These are phyloP conservation scores for Macrophomina tecta DNA, from an alignment of 2,329 filamentous ascomycete species.

Conservation along the genomic window DNA sequence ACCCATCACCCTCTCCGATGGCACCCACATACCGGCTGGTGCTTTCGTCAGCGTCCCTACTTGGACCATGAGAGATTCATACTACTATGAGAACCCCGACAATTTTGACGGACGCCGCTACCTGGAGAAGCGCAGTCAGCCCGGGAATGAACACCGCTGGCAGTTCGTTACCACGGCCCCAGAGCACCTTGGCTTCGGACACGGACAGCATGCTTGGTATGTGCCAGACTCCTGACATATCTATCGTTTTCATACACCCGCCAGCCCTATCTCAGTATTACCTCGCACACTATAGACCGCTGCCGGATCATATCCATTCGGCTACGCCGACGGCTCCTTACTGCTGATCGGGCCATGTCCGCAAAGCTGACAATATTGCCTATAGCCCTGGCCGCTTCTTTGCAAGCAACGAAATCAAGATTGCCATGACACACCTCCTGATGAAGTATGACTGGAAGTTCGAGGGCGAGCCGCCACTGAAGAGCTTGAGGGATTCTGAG, in stretches of 20 bases:
- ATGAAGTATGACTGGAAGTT: constrained; percentile 18
- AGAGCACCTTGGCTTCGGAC: constrained; percentile 29
- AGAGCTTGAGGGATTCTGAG: constrained; percentile 9
- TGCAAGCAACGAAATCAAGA: constrained; percentile 43
- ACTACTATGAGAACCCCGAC: neutral
- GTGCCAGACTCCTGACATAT: constrained; percentile 17
- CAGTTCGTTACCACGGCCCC: constrained; percentile 27
- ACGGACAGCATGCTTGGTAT: constrained; percentile 29
- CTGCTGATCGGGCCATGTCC: too few species aligned
- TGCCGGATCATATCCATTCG: too few species aligned
- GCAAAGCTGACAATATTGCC: constrained; percentile 35
- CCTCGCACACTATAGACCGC: too few species aligned
- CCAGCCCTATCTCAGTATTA: too few species aligned
- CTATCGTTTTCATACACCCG: constrained; percentile 32
- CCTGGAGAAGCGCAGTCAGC: constrained; percentile 10
- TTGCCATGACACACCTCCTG: constrained; percentile 34
- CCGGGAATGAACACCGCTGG: constrained; percentile 25
- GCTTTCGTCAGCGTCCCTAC: constrained; percentile 4
- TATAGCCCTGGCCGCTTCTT: constrained; percentile 43
- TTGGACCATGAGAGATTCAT: constrained; percentile 11
- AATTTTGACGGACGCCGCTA: constrained; percentile 20
- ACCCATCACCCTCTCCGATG: constrained; percentile 23
- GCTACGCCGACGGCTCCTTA: too few species aligned
- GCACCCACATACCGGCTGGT: neutral
- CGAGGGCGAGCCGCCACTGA: constrained; percentile 5